These are phyloP conservation scores for Capsaspora owczarzaki DNA, from an alignment of 78 protist genomes.

Conservation along the genomic window DNA sequence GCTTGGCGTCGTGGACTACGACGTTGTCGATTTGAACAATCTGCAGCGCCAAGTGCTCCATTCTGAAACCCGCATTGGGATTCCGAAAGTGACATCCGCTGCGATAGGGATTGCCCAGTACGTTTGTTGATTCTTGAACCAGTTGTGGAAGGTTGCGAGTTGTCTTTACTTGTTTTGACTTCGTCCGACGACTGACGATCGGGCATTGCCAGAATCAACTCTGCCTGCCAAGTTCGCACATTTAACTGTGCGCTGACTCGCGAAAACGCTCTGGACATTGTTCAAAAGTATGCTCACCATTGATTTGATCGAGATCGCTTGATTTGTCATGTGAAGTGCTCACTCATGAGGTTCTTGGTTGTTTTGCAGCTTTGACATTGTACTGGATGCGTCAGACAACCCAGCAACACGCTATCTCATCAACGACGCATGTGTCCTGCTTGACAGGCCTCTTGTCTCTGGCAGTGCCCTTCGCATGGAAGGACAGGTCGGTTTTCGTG, in stretches of 20 bases:
- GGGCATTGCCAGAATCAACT: not conserved
- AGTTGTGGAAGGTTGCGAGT: not conserved
- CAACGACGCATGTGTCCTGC: conserved; percentile 52
- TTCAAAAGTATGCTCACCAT: not conserved
- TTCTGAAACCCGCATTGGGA: not conserved
- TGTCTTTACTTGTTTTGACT: not conserved
- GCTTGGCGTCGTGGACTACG: conserved; percentile 46
- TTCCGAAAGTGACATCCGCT: conserved; percentile 25
- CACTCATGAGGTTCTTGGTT: not conserved
- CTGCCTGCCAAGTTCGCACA: not conserved
- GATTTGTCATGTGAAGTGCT: not conserved
- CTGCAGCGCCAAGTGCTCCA: conserved; percentile 60
- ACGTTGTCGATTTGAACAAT: conserved; percentile 43
- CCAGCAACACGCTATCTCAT: conserved; percentile 50
- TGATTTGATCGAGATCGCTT: not conserved
- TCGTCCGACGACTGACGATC: not conserved
- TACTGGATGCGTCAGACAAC: conserved; percentile 77
- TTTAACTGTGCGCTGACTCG: not conserved
- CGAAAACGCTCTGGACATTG: not conserved
- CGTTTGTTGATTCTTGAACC: not conserved
- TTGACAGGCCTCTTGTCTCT: conserved; percentile 64
- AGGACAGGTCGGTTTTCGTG: conserved; percentile 60
- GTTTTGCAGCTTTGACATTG: conserved; percentile 20
- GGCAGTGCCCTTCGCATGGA: conserved; percentile 67
- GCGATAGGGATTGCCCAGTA: not conserved